A percentile compares a stretch with the other conserved stretches of the same genome.
Conservation (phyloP, 2,329 filamentous ascomycete genomes). For the Curvularia sp. region DNA sequence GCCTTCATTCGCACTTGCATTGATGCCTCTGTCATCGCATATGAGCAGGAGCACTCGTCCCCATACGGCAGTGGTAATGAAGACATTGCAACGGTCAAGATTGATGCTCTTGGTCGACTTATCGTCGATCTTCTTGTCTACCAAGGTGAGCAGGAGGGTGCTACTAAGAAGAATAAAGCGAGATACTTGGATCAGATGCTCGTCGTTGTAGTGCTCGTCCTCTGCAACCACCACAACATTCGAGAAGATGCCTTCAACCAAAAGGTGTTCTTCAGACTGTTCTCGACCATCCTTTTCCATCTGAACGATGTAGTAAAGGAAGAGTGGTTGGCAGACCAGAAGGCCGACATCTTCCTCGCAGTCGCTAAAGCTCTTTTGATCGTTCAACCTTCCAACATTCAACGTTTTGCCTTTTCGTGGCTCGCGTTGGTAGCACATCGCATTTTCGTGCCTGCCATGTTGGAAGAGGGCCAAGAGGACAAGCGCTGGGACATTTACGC, state of each 20-base stretch:
- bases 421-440: slow-evolving; percentile 82
- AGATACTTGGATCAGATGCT: slow-evolving; percentile 80
- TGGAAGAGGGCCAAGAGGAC: slow-evolving; percentile 65
- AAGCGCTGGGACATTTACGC: slow-evolving; percentile 79
- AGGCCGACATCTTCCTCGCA: slow-evolving; percentile 72
- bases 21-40: slow-evolving; percentile 78
- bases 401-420: slow-evolving; percentile 87
- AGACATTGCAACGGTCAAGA: slow-evolving; percentile 67
- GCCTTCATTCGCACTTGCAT: slow-evolving; percentile 82
- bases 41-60: slow-evolving; percentile 72
- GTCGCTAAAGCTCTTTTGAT: slow-evolving; percentile 75
- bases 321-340: slow-evolving; percentile 58
- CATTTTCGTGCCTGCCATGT: slow-evolving; percentile 79
- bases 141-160: slow-evolving; percentile 66
- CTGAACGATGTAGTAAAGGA: slow-evolving; percentile 66
- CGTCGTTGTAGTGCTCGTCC: slow-evolving; percentile 77
- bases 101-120: slow-evolving; percentile 84
- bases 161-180: slow-evolving; percentile 68
- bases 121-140: slow-evolving; percentile 78
- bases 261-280: slow-evolving; percentile 87
- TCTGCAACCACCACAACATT: slow-evolving; percentile 85
- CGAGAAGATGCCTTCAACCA: slow-evolving; percentile 84
- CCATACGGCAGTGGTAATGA: slow-evolving; percentile 64
- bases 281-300: slow-evolving; percentile 83
- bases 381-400: slow-evolving; percentile 78